Percentiles rank a stretch among this genome's conserved stretches.
These are phyloP conservation scores for Fusarium phyllophilum DNA, from an alignment of 2,329 filamentous ascomycete genomes.

Conservation along the genomic window DNA sequence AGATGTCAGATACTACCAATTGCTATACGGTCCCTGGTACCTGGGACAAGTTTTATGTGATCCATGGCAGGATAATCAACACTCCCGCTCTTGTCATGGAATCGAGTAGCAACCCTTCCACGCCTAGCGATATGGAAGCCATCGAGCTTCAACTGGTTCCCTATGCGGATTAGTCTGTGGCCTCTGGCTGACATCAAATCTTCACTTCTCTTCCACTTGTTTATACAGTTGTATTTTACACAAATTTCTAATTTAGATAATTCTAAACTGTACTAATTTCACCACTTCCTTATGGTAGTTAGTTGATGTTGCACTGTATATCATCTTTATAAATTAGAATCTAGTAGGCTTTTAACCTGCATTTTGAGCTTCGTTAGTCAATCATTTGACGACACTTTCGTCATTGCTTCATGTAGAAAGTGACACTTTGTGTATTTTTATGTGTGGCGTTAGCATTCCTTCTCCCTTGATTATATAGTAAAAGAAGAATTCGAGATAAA, in stretches of 20 bases:
- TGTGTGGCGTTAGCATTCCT: no score
- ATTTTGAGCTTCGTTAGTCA: no score
- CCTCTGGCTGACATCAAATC: accelerated
- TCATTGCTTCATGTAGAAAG: no score
- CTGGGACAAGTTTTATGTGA: neutral
- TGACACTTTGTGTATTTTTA: no score
- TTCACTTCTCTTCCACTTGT: no score
- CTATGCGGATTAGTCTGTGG: neutral
- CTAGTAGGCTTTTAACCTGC: no score
- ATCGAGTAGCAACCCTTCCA: neutral
- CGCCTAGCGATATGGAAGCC: neutral
- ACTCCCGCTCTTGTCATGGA: neutral
- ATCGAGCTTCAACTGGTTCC: neutral
- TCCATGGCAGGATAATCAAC: neutral
- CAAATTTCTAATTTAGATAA: neutral
- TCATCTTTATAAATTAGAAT: no score
- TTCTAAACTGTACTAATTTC: neutral
- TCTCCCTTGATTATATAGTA: no score
- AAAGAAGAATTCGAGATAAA: no score
- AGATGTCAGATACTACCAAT: neutral
- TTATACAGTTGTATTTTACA: no score
- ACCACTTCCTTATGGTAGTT: accelerated
- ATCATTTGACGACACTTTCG: no score
- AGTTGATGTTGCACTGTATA: no score
- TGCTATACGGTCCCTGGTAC: neutral